Base-by-base conservation (phyloP, 805 yeast species). In the Yarrowia sp. region DNA sequence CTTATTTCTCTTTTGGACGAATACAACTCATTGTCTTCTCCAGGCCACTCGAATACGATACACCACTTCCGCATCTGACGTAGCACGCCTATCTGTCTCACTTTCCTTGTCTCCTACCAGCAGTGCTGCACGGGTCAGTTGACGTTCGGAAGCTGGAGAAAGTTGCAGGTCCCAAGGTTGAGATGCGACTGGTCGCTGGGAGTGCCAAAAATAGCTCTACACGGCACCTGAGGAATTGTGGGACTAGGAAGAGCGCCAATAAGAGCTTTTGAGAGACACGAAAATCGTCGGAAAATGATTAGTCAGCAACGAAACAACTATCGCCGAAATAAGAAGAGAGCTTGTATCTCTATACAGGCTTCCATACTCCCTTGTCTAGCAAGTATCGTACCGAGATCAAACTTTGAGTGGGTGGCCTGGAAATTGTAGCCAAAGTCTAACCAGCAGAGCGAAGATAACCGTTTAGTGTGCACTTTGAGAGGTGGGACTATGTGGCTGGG, bases 111-210 rank as follows among this genome's bases (percentile, higher is more conserved):
- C 46, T 41, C 14, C 21, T 22, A 41, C 12, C 49, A n/a, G 6
- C 10, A 38, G 35, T 35, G 51, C 51, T 46, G 35, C 28, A 46
- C 51, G 35, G 17, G 49, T 28, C 51, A 46, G 51, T 28, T 46
- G 51, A 46, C 49, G 4, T 8, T 21, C 44, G 44, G 44, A 43
- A 22, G 32, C 8, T 43, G 32, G 49, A 43, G 49, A 43, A 43
- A 22, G 49, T 43, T 46, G 52, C 52, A 46, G 32, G 28, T 44
- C n/a, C 51, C 51, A 33, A 24, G n/a, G 49, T 44, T 44, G 49
- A 33, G 49, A 44, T 22, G n/a, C n/a, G n/a, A n/a, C n/a, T n/a
- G n/a, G n/a, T n/a, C n/a, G n/a, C n/a, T n/a, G 48, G 24, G 48
- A 43, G 30, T 41, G 24, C 49, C 49, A 44, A 44, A 44, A 44